Percentiles rank a stretch among this genome's conserved stretches.
These are phyloP conservation scores for Rhodocollybia butyracea DNA, from an alignment of 768 basidiomycete species.

Conservation along the genomic window DNA sequence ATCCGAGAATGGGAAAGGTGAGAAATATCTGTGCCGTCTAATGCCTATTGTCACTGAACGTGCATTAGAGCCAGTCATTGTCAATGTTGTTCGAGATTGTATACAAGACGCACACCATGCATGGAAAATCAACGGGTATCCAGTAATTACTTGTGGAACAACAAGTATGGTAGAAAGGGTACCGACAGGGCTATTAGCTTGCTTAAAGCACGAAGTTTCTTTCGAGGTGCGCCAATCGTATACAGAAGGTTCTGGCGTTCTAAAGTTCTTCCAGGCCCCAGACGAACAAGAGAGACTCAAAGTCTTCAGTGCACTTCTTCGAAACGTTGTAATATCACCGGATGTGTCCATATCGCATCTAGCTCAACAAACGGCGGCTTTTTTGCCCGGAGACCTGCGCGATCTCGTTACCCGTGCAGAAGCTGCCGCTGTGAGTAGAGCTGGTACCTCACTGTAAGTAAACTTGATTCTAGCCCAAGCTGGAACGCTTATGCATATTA, in stretches of 20 bases:
- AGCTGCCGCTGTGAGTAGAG: constrained; percentile 51
- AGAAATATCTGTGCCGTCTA: neutral
- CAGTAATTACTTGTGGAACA: constrained; percentile 75
- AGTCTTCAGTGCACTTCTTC: constrained; percentile 50
- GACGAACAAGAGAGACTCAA: constrained; percentile 68
- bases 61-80: constrained; percentile 51
- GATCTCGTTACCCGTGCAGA: constrained; percentile 63
- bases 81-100: constrained; percentile 59
- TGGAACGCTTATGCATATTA: neutral
- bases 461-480: neutral
- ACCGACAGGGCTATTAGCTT: constrained; percentile 56
- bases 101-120: constrained; percentile 51
- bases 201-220: constrained; percentile 82
- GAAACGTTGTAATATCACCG: constrained; percentile 45
- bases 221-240: constrained; percentile 53
- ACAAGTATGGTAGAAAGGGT: constrained; percentile 64
- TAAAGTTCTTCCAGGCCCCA: constrained; percentile 55
- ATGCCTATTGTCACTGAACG: neutral
- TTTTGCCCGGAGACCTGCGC: constrained; percentile 78
- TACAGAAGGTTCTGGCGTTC: neutral
- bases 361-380: constrained; percentile 87
- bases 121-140: constrained; percentile 62
- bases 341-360: constrained; percentile 76
- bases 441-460: constrained; percentile 32
- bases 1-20: constrained; percentile 64